These are phyloP conservation scores for Paramecium sonneborni DNA, from an alignment of 73 alveolate species.

Conservation along the genomic window DNA sequence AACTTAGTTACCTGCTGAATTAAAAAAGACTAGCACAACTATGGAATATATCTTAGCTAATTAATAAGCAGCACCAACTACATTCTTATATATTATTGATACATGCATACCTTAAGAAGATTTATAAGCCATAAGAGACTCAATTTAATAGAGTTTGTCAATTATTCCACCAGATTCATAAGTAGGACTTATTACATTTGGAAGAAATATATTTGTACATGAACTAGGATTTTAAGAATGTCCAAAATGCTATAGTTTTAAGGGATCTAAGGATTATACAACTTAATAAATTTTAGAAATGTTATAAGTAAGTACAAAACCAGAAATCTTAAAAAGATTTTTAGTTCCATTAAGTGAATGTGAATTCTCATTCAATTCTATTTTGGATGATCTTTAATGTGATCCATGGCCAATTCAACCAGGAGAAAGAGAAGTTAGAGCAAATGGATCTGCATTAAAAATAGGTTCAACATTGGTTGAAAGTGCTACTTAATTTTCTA, in stretches of 20 bases:
- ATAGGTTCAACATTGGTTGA: conserved; percentile 69
- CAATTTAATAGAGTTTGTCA: conserved; percentile 90
- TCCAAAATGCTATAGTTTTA: conserved; percentile 86
- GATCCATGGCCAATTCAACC: conserved; percentile 98
- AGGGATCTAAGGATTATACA: conserved; percentile 67
- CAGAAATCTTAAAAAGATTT: conserved; percentile 64
- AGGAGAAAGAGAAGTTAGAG: conserved; percentile 83
- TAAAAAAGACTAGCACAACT: conserved; percentile 61
- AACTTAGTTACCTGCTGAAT: conserved; percentile 87
- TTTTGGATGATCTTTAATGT: conserved; percentile 98
- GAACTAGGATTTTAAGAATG: conserved; percentile 96
- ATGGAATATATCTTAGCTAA: conserved; percentile 71
- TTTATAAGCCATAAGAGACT: conserved; percentile 97
- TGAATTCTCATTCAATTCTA: conserved; percentile 94
- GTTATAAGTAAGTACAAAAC: conserved; percentile 62
- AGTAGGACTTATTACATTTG: conserved; percentile 99
- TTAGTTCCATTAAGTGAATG: conserved; percentile 82
- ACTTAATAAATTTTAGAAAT: conserved; percentile 55
- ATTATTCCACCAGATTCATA: conserved; percentile 97
- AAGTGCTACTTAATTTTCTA: conserved; percentile 87
- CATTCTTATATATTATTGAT: conserved; percentile 95
- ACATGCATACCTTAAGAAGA: conserved; percentile 95
- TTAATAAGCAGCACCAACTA: conserved; percentile 82
- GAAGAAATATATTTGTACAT: conserved; percentile 94
- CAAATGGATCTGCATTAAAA: conserved; percentile 68